Conservation (phyloP, 768 basidiomycete genomes). For the Trametes villosa region DNA sequence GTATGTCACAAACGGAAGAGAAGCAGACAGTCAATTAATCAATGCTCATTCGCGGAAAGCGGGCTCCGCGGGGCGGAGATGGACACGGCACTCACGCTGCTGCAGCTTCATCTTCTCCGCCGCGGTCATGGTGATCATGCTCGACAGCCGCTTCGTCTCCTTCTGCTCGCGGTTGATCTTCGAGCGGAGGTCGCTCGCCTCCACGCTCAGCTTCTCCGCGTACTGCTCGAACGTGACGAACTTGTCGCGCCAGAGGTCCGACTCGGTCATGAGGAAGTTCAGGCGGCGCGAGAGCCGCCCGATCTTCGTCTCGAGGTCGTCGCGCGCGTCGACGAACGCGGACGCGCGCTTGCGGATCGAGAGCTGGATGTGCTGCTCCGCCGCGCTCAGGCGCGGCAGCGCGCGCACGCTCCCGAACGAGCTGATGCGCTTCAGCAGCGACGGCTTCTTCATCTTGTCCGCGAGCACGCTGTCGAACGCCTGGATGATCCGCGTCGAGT, state of each 20-base stretch:
- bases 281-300: slow-evolving; percentile 82
- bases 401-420: slow-evolving; percentile 73
- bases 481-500: slow-evolving; percentile 86
- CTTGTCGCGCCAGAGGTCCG: slow-evolving; percentile 89
- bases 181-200: slow-evolving; percentile 80
- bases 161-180: slow-evolving; percentile 92
- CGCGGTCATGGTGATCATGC: slow-evolving; percentile 75
- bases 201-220: slow-evolving; percentile 86
- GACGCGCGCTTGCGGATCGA: slow-evolving; percentile 94
- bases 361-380: slow-evolving; percentile 84
- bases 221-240: slow-evolving; percentile 95
- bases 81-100: slow-evolving; percentile 57
- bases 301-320: slow-evolving; percentile 93
- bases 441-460: slow-evolving; percentile 90
- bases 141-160: slow-evolving; percentile 85
- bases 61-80: slow-evolving; percentile 5
- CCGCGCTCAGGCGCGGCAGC: slow-evolving; percentile 71
- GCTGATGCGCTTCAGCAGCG: slow-evolving; percentile 82
- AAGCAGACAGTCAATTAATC: neutral
- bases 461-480: slow-evolving; percentile 88
- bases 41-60: neutral
- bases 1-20: neutral
- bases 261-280: slow-evolving; percentile 92
- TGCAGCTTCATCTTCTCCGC: slow-evolving; percentile 81
- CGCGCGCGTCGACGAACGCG: slow-evolving; percentile 91